Evolutionary conservation across 768 basidiomycete species (phyloP).

Genomic region (Suillus luteus): DNA sequence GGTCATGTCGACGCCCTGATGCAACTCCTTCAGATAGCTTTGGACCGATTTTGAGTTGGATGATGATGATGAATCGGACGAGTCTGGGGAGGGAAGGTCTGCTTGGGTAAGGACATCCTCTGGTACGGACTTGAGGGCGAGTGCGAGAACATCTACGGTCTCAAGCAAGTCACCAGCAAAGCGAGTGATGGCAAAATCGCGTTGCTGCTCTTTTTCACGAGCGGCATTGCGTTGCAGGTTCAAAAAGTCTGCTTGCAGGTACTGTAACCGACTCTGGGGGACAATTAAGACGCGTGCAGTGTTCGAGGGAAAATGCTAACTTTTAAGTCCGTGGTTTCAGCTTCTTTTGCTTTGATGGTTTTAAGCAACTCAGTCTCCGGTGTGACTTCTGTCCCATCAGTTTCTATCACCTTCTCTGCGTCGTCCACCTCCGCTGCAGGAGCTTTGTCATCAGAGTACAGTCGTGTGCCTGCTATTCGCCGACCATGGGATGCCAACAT

Average conservation of each 20-base stretch:
- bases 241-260: slow-evolving; percentile 92
- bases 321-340: slow-evolving; percentile 80
- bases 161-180: slow-evolving; percentile 91
- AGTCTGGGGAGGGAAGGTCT: slow-evolving; percentile 27
- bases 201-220: slow-evolving; percentile 88
- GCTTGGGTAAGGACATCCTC: slow-evolving; percentile 41
- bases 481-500: slow-evolving; percentile 30
- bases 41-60: slow-evolving; percentile 52
- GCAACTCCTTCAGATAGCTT: slow-evolving; percentile 66
- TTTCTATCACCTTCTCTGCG: slow-evolving; percentile 28
- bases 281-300: slow-evolving; percentile 13
- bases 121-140: slow-evolving; percentile 84
- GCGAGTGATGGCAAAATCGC: slow-evolving; percentile 88
- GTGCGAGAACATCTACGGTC: slow-evolving; percentile 84
- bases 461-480: slow-evolving; percentile 37
- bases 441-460: slow-evolving; percentile 61
- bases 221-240: slow-evolving; percentile 92
- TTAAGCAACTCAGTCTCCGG: slow-evolving; percentile 39
- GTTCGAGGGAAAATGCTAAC: slow-evolving; percentile 45
- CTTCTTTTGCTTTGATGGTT: slow-evolving; percentile 81
- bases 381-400: slow-evolving; percentile 29
- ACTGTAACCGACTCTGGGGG: slow-evolving; percentile 80
- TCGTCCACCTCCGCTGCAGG: slow-evolving; percentile 32
- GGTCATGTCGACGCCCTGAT: slow-evolving; percentile 89
- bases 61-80: slow-evolving; percentile 36